These are phyloP conservation scores for Plantago coronopus DNA, from an alignment of 305 asterid genomes.

Conservation along the genomic window DNA sequence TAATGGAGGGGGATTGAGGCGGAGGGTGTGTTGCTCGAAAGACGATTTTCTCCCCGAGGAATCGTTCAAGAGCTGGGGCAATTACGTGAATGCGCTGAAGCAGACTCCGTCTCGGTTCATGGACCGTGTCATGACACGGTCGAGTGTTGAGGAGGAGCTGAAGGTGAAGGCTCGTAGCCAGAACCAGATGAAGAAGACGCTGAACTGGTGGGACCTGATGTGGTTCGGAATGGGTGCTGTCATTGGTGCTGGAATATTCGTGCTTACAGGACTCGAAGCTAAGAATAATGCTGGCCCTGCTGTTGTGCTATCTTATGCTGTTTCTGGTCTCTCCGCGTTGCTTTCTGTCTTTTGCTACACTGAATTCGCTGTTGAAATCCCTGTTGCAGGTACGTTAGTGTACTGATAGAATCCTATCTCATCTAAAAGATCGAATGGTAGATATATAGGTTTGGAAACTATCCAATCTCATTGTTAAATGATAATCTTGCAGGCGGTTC, in stretches of 20 bases:
- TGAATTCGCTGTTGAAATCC: slow-evolving; percentile 78
- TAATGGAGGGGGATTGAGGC: not conserved
- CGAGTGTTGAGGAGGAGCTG: slow-evolving; percentile 49
- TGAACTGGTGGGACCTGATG: slow-evolving; percentile 80
- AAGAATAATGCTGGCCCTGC: slow-evolving; percentile 58
- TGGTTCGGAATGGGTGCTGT: slow-evolving; percentile 95
- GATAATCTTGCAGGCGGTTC: slow-evolving; percentile 43
- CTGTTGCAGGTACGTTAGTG: slow-evolving; percentile 48
- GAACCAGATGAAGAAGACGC: slow-evolving; percentile 66
- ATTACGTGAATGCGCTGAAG: slow-evolving; percentile 39
- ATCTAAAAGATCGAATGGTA: no score
- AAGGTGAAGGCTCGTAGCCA: slow-evolving; percentile 57
- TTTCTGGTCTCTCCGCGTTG: slow-evolving; percentile 73
- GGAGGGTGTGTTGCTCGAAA: slow-evolving; percentile 37
- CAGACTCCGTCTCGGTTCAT: slow-evolving; percentile 33
- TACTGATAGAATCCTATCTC: no score
- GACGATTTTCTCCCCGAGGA: slow-evolving; percentile 59
- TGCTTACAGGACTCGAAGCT: slow-evolving; percentile 76
- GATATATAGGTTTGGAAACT: no score
- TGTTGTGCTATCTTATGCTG: slow-evolving; percentile 60
- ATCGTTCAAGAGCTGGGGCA: slow-evolving; percentile 47
- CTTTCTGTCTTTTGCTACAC: slow-evolving; percentile 78
- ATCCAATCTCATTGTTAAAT: not conserved
- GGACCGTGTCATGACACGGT: slow-evolving; percentile 61
- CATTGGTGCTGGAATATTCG: slow-evolving; percentile 82